These are phyloP conservation scores for Nicotiana undulata DNA, from an alignment of 257 asterid genomes.

Conservation along the genomic window DNA sequence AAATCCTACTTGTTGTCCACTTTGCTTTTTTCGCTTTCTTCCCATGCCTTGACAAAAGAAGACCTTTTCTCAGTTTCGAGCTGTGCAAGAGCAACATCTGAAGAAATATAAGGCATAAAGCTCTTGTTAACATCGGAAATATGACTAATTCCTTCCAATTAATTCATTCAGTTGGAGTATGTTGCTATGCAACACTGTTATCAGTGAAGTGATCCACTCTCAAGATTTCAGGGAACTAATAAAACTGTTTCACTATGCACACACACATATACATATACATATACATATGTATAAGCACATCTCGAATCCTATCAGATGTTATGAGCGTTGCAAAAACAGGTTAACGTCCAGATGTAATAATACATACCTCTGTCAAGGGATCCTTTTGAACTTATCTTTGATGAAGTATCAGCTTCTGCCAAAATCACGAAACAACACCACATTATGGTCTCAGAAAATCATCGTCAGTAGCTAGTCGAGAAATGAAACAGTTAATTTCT, in stretches of 20 bases:
- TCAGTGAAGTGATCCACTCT: neutral
- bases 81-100: constrained; percentile 70
- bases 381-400: constrained; percentile 40
- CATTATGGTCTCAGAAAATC: no score
- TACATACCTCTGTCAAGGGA: constrained; percentile 67
- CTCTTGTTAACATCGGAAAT: neutral
- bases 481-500: no score
- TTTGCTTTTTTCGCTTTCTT: constrained; percentile 63
- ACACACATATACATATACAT: no score
- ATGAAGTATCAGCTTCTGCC: constrained; percentile 34
- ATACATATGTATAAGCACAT: neutral
- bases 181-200: neutral
- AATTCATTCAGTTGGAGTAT: neutral
- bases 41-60: constrained; percentile 78
- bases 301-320: neutral
- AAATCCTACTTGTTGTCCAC: constrained; percentile 63
- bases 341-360: neutral
- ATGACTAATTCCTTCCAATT: neutral
- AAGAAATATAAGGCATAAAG: neutral
- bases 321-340: neutral
- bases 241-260: neutral
- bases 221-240: neutral
- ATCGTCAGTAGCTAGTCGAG: no score
- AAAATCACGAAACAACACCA: neutral
- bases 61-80: constrained; percentile 53